Conservation (phyloP, 352 stramenopile species). For the Pythium dissotocum region DNA sequence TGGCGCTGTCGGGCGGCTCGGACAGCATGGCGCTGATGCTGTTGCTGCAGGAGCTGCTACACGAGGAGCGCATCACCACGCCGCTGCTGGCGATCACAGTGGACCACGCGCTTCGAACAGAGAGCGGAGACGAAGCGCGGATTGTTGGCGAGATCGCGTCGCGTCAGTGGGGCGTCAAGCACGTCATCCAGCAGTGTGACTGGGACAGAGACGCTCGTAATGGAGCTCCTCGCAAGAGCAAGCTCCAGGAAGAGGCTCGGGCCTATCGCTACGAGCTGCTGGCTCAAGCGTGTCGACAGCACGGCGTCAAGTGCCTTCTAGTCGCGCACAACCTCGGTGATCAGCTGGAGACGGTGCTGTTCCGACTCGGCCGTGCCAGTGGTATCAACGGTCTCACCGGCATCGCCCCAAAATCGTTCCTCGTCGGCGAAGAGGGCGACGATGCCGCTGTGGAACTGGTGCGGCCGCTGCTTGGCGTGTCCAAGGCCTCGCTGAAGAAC, state of each 20-base stretch:
- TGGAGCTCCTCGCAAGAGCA: slow-evolving; percentile 49
- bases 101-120: slow-evolving; percentile 65
- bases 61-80: slow-evolving; percentile 44
- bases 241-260: slow-evolving; percentile 75
- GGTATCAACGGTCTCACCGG: slow-evolving; percentile 77
- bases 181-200: slow-evolving; percentile 54
- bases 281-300: slow-evolving; percentile 42
- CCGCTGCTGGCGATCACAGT: slow-evolving; percentile 80
- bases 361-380: slow-evolving; percentile 71
- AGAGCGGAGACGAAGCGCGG: slow-evolving; percentile 64
- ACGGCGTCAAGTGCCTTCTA: slow-evolving; percentile 68
- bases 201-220: slow-evolving; percentile 34
- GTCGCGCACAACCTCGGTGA: slow-evolving; percentile 81
- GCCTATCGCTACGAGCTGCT: slow-evolving; percentile 71
- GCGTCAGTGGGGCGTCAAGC: slow-evolving; percentile 42
- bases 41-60: slow-evolving; percentile 65
- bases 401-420: slow-evolving; percentile 36
- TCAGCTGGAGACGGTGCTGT: slow-evolving; percentile 80
- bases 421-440: neutral
- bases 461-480: slow-evolving; percentile 60
- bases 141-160: slow-evolving; percentile 49
- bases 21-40: slow-evolving; percentile 85
- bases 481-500: slow-evolving; percentile 59
- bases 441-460: slow-evolving; percentile 36
- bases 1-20: slow-evolving; percentile 73